Conservation (phyloP, 805 yeast species). For the Starmerella bombi region DNA sequence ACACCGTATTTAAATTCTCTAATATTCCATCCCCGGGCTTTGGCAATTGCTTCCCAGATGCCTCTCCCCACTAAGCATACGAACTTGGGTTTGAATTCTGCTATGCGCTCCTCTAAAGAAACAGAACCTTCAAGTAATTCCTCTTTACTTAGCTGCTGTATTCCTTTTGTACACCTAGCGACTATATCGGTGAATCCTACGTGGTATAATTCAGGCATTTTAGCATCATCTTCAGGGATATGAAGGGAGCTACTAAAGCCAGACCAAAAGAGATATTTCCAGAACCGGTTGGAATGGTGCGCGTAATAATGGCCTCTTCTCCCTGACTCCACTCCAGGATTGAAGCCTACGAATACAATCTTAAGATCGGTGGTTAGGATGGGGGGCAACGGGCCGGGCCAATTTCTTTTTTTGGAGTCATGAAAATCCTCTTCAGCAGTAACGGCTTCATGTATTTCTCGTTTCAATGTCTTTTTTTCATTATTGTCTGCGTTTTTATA, state of each 20-base stretch:
- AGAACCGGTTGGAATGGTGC: constrained; percentile 52
- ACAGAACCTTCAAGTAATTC: constrained; percentile 50
- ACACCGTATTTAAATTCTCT: constrained; percentile 42
- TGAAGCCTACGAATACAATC: constrained; percentile 54
- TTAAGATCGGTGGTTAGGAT: constrained; percentile 25
- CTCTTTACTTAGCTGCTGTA: constrained; percentile 36
- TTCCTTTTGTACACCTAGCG: constrained; percentile 46
- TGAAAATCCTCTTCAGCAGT: neutral
- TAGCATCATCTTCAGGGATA: constrained; percentile 31
- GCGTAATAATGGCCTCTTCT: constrained; percentile 57
- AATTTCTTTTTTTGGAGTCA: neutral
- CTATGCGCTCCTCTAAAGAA: constrained; percentile 36
- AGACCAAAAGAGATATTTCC: constrained; percentile 49
- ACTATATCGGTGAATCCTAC: constrained; percentile 66
- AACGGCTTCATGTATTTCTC: too few species aligned
- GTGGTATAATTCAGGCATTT: constrained; percentile 32
- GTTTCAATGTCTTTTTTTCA: too few species aligned
- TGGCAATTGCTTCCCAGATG: constrained; percentile 51
- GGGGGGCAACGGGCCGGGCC: constrained; percentile 22
- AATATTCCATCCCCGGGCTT: constrained; percentile 26
- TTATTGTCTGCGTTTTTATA: neutral
- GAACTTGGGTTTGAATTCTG: constrained; percentile 29
- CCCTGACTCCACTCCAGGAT: constrained; percentile 57
- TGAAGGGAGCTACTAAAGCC: constrained; percentile 31
- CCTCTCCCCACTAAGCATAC: constrained; percentile 61